Evolutionary conservation across 1,139 yeast species (phyloP).

Genomic region (Protomyces lactucae-debilis): DNA sequence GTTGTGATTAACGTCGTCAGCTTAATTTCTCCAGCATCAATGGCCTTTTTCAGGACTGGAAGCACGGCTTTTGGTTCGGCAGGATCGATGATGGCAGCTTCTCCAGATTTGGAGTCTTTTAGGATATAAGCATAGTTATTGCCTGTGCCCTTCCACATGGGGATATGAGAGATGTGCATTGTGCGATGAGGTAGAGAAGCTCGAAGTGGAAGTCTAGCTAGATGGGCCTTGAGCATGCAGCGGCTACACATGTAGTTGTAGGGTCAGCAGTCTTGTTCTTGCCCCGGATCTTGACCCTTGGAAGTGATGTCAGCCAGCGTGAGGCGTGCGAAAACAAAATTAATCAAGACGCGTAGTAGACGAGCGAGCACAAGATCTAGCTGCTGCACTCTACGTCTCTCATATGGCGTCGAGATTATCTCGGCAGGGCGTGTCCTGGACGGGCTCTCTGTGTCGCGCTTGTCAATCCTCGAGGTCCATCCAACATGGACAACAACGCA

Average conservation of each 20-base stretch:
- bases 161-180: conserved; percentile 23
- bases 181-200: not conserved
- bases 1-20: conserved; percentile 81
- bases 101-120: conserved; percentile 58
- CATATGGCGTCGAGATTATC: too few relatives aligned
- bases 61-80: conserved; percentile 69
- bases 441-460: not conserved
- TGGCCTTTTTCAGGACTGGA: conserved; percentile 43
- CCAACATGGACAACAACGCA: not conserved
- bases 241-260: not conserved
- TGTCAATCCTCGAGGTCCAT: not conserved
- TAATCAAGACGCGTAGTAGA: too few relatives aligned
- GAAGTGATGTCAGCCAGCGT: not conserved
- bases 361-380: too few relatives aligned
- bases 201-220: not conserved
- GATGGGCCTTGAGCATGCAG: not conserved
- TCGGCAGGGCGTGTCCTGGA: not conserved
- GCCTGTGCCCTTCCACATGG: conserved; percentile 49
- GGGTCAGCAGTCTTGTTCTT: not conserved
- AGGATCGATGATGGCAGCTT: conserved; percentile 83
- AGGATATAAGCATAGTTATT: conserved; percentile 82
- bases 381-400: too few relatives aligned
- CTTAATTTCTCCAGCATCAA: conserved; percentile 41
- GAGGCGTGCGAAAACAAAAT: not conserved
- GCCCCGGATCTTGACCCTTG: not conserved